Base-by-base conservation (phyloP, 495 filamentous ascomycete genomes). In the Neurospora hispaniola region DNA sequence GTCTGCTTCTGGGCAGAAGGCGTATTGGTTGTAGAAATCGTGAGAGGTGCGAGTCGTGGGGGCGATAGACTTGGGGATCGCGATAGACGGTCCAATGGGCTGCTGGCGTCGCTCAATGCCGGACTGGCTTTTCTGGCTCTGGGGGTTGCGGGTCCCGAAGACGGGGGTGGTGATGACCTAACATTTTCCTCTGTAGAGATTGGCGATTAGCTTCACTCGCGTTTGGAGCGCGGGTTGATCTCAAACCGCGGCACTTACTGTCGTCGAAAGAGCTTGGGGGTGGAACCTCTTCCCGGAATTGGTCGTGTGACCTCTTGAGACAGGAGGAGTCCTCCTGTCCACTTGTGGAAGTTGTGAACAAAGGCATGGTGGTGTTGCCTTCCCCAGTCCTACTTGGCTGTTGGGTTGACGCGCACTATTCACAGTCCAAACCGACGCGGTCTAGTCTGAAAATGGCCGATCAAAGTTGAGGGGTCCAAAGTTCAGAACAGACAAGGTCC, bases 271-370 rank as follows among this genome's bases (percentile, higher is more conserved):
- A 77, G 43, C 16, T 42, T 66, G 31, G 59, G 73, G 41, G 43
- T 35, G 7, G 12, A 31, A 72, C 70, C 71, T 78, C 71, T 44
- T 73, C 73, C 18, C 78, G 39, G 46, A 82, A 84, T 10, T 83
- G 82, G 14, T 79, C 72, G 72, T 81, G 82, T 11, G 76, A 75
- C 69, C 82, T 76, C 76, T 85, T 84, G 31, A 78, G 75, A 31
- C 71, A 66, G 20, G 72, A 72, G 14, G 76, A 72, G 12, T 82
- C 80, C 66, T 81, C 79, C 69, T 83, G 78, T 9, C 81, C 74
- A 66, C 81, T 81, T 31, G 79, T 76, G 16, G 82, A 82, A 71
- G 82, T 77, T 8, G 78, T 72, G 59, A 80, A 74, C 48, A 83
- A 75, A 78, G 84, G 81, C 82, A 84, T 84, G 48, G 72, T 38